Base-by-base conservation (phyloP, 805 yeast genomes). In the Nakazawaea holstii region DNA sequence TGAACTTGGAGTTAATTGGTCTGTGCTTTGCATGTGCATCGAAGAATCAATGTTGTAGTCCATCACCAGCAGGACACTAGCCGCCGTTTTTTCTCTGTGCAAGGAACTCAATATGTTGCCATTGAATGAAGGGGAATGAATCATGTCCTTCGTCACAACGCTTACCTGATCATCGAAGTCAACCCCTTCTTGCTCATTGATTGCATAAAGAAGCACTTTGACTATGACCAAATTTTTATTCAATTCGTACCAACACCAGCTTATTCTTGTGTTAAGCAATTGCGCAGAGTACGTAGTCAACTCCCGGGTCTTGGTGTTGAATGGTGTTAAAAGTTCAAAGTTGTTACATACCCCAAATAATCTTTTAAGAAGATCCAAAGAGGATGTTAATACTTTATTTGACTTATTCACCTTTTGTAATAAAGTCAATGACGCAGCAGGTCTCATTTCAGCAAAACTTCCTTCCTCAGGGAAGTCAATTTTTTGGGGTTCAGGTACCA, bases 171-270 rank as follows among this genome's bases (percentile, higher is more conserved):
- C 41, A 5, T 38, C 41, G 3, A 13, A 15, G 28, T 35, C 39
- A 8, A 31, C 33, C 4, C 11, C 38, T 27, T 48, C 50, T 24
- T 29, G 43, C 5, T 14, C 31, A 14, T 42, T 17, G 11, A 48
- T 41, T 24, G 46, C 40, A 39, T 48, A 38, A 3, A 43, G 30
- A 6, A 57, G 38, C 6, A 58, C 45, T 10, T 45, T 50, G n/a
- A 30, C 31, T 38, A 55, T 53, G 33, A 54, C 33, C 6, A 52
- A 60, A 39, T 70, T 67, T 41, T 77, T 68, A 46, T 73, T 69
- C 11, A 72, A 61, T 49, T 82, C 85, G 49, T 73, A 73, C 71
- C 80, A 72, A 33, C 75, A 60, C 79, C 81, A 76, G 50, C 80
- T 82, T 39, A 82, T 59, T 51, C 76, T 73, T 26, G 77, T 69